Percentiles rank a stretch among this genome's conserved stretches.
These are phyloP conservation scores for Cercospora sp. DNA, from an alignment of 2,329 filamentous ascomycete genomes.

Conservation along the genomic window DNA sequence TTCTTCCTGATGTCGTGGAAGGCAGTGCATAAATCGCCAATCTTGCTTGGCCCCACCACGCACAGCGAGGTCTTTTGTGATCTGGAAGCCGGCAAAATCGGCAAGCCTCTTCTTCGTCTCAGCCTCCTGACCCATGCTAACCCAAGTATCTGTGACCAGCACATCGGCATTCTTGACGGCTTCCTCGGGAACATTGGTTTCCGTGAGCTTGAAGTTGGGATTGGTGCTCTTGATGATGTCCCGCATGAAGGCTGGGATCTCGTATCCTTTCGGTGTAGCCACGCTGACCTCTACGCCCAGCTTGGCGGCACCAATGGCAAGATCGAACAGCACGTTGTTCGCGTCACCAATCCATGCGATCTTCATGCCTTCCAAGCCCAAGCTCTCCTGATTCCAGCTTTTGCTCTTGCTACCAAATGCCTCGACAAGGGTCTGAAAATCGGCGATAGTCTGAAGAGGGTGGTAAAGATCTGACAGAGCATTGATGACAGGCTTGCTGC, in stretches of 20 bases:
- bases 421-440: slow-evolving; percentile 89
- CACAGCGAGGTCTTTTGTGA: slow-evolving; percentile 81
- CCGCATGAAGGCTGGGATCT: slow-evolving; percentile 74
- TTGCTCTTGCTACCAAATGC: slow-evolving; percentile 57
- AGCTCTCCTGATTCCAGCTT: slow-evolving; percentile 40
- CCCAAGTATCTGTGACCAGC: slow-evolving; percentile 95
- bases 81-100: slow-evolving; percentile 86
- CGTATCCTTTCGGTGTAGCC: slow-evolving; percentile 81
- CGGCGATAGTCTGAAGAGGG: slow-evolving; percentile 89
- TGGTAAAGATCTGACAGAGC: slow-evolving; percentile 85
- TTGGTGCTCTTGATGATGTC: slow-evolving; percentile 66
- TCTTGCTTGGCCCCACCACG: slow-evolving; percentile 80
- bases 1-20: slow-evolving; percentile 89
- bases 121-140: slow-evolving; percentile 95
- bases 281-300: slow-evolving; percentile 83
- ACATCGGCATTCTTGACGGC: slow-evolving; percentile 83
- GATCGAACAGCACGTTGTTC: slow-evolving; percentile 94
- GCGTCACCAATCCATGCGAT: slow-evolving; percentile 95
- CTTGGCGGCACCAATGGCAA: slow-evolving; percentile 85
- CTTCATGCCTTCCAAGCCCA: slow-evolving; percentile 80
- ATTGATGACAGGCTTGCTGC: slow-evolving; percentile 54
- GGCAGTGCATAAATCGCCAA: slow-evolving; percentile 99
- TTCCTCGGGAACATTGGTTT: slow-evolving; percentile 80
- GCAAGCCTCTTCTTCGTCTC: slow-evolving; percentile 75
- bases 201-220: slow-evolving; percentile 52